Conservation (phyloP, 2,329 filamentous ascomycete genomes). For the Fusarium succisae region DNA sequence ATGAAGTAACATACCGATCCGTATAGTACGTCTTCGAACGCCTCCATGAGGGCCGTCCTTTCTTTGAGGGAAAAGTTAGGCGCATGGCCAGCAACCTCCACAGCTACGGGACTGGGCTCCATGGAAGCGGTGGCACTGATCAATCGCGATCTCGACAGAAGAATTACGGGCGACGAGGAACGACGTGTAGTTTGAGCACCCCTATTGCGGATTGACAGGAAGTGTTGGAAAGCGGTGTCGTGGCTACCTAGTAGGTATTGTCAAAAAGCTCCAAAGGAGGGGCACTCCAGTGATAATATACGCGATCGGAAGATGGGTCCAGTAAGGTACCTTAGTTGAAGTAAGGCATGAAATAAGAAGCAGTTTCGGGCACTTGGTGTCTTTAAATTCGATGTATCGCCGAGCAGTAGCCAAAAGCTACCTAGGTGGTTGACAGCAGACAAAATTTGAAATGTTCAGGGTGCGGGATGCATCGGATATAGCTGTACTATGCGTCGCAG, state of each 20-base stretch:
- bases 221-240: slow-evolving; percentile 1
- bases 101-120: slow-evolving; percentile 46
- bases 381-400: neutral
- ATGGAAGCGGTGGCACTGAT: slow-evolving; percentile 25
- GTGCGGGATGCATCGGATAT: neutral
- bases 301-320: neutral
- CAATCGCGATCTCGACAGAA: neutral
- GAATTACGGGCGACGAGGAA: neutral
- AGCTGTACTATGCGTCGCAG: neutral
- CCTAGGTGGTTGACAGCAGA: neutral
- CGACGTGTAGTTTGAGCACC: neutral
- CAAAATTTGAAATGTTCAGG: neutral
- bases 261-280: slow-evolving; percentile 6
- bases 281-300: slow-evolving; percentile 2
- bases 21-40: slow-evolving; percentile 86
- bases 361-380: neutral
- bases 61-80: slow-evolving; percentile 44
- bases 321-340: neutral
- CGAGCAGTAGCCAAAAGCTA: neutral
- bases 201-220: neutral
- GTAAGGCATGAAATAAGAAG: neutral
- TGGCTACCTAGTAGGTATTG: neutral
- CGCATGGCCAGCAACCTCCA: slow-evolving; percentile 39
- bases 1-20: slow-evolving; percentile 73
- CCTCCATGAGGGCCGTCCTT: slow-evolving; percentile 65